Evolutionary conservation across 2,329 filamentous ascomycete genomes (phyloP).

Genomic region (Plenodomus tracheiphilus): DNA sequence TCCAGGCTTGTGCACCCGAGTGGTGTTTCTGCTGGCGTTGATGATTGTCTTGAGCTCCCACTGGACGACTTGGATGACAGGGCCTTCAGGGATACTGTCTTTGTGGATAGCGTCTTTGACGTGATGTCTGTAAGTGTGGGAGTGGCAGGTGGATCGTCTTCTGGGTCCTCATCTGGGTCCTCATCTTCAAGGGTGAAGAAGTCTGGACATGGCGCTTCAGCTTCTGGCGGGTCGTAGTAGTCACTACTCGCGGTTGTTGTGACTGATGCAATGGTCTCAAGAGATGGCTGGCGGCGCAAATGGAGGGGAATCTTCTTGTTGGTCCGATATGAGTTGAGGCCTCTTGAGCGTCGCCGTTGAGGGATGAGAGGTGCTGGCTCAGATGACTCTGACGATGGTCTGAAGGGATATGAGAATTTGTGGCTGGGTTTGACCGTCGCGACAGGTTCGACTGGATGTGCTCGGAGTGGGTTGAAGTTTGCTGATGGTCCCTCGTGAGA

Average conservation of each 20-base stretch:
- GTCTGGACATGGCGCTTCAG: constrained; percentile 15
- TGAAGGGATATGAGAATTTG: constrained; percentile 25
- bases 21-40: constrained; percentile 12
- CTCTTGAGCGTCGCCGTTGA: constrained; percentile 13
- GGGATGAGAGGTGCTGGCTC: constrained; percentile 12
- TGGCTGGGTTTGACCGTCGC: constrained; percentile 8
- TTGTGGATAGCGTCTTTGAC: background rate
- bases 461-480: constrained; percentile 23
- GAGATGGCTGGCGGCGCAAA: constrained; percentile 29
- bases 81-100: constrained; percentile 11
- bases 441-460: constrained; percentile 16
- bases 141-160: constrained; percentile 3
- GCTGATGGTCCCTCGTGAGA: constrained; percentile 10
- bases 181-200: constrained; percentile 15
- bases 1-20: constrained; percentile 13
- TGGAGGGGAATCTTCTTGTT: constrained; percentile 26
- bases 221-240: constrained; percentile 19
- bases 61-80: constrained; percentile 11
- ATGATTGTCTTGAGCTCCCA: constrained; percentile 14
- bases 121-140: constrained; percentile 1
- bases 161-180: no score
- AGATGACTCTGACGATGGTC: constrained; percentile 9
- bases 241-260: constrained; percentile 23
- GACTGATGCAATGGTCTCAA: constrained; percentile 36
- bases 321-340: constrained; percentile 23